These are phyloP conservation scores for Suillus alpinus DNA, from an alignment of 768 basidiomycete genomes.

Conservation along the genomic window DNA sequence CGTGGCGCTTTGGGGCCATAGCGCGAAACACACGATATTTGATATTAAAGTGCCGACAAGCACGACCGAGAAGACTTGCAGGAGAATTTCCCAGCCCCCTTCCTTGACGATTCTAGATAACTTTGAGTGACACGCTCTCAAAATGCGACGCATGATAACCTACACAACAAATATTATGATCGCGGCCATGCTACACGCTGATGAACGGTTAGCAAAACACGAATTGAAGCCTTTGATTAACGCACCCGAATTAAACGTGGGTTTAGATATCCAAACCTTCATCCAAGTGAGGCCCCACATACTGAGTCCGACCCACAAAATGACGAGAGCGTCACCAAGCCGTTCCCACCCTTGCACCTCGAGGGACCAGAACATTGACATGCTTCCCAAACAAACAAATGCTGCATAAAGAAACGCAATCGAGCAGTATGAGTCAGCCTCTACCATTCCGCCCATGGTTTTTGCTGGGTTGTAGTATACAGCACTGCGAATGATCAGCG, in stretches of 20 bases:
- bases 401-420: slow-evolving; percentile 69
- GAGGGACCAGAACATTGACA: slow-evolving; percentile 78
- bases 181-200: slow-evolving; percentile 81
- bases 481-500: slow-evolving; percentile 39
- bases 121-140: slow-evolving; percentile 3
- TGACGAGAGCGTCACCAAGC: slow-evolving; percentile 69
- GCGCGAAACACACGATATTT: slow-evolving; percentile 76
- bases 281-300: slow-evolving; percentile 85
- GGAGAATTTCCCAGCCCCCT: slow-evolving; percentile 73
- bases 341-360: slow-evolving; percentile 71
- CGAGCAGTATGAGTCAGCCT: slow-evolving; percentile 81
- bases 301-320: slow-evolving; percentile 80
- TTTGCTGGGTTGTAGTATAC: slow-evolving; percentile 95
- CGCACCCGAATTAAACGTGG: slow-evolving; percentile 84
- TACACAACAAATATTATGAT: slow-evolving; percentile 86
- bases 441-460: slow-evolving; percentile 88
- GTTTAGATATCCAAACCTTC: slow-evolving; percentile 88
- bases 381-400: slow-evolving; percentile 69
- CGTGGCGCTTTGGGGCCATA: slow-evolving; percentile 88
- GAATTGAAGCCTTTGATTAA: neutral
- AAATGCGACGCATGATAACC: slow-evolving; percentile 11
- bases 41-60: slow-evolving; percentile 72
- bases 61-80: slow-evolving; percentile 76
- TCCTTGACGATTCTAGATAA: slow-evolving; percentile 76
- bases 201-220: slow-evolving; percentile 1